phyloP scores from a whole-genome alignment of 164 flowering plant genomes.

The Santalum album region DNA sequence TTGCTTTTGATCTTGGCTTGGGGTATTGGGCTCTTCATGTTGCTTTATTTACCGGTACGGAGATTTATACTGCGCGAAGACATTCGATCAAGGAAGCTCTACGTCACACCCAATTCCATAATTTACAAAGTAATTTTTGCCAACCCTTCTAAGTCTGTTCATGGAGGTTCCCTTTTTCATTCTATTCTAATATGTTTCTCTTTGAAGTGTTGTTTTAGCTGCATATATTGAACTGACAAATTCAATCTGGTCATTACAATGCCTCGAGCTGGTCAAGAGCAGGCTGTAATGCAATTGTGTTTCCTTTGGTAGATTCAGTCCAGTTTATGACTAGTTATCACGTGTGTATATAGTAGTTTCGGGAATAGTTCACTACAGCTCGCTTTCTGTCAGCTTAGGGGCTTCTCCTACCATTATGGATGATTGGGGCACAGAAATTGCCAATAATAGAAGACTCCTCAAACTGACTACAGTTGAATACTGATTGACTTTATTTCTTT shows the following conservation, averaged over 20 bases:
- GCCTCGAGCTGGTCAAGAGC: too few species aligned
- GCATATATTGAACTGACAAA: too few species aligned
- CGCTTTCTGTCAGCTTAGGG: too few species aligned
- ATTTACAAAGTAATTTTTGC: conserved; percentile 69
- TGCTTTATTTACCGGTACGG: conserved; percentile 61
- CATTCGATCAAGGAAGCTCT: conserved; percentile 56
- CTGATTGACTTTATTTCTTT: neutral
- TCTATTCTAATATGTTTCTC: neutral
- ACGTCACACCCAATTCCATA: conserved; percentile 55
- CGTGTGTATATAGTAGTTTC: too few species aligned
- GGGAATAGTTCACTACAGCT: too few species aligned
- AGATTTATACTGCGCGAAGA: conserved; percentile 49
- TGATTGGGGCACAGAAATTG: too few species aligned
- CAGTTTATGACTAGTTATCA: too few species aligned
- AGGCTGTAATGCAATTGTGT: too few species aligned
- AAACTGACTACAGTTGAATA: neutral
- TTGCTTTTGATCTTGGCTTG: conserved; percentile 62
- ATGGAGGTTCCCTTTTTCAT: neutral
- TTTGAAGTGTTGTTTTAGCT: neutral
- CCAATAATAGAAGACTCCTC: neutral
- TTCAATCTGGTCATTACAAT: too few species aligned
- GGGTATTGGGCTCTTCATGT: conserved; percentile 76
- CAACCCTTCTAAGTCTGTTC: neutral
- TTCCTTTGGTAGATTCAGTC: too few species aligned
- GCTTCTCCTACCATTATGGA: too few species aligned